These are phyloP conservation scores for Monilinia fructicola DNA, from an alignment of 2,329 filamentous ascomycete genomes.

Conservation along the genomic window DNA sequence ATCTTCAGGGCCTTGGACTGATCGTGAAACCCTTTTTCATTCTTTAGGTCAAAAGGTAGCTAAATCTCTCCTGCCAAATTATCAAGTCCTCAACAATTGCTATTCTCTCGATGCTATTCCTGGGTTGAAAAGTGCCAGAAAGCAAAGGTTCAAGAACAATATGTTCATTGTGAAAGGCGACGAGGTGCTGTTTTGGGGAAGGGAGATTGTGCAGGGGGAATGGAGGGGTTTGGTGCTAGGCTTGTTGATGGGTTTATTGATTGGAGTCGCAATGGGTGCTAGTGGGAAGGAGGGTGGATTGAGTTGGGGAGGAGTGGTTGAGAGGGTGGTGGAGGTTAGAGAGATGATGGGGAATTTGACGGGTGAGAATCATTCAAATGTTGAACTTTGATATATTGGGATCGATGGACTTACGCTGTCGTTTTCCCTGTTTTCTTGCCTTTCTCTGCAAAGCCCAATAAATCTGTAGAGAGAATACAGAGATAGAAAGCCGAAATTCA, in stretches of 20 bases:
- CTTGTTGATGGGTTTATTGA: background rate
- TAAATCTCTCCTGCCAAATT: background rate
- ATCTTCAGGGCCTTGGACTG: slow-evolving; percentile 11
- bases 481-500: background rate
- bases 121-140: slow-evolving; percentile 10
- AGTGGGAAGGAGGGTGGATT: background rate
- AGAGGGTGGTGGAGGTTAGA: background rate
- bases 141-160: background rate
- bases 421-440: background rate
- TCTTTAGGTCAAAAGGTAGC: slow-evolving; percentile 9
- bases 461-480: background rate
- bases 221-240: slow-evolving; percentile 16
- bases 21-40: slow-evolving; percentile 1
- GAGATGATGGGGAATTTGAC: slow-evolving; percentile 6
- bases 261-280: background rate
- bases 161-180: background rate
- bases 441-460: background rate
- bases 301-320: background rate
- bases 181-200: background rate
- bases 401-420: background rate
- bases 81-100: background rate
- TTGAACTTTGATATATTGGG: background rate
- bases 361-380: background rate
- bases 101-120: slow-evolving; percentile 14
- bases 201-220: background rate